These are phyloP conservation scores for Incumbomyces lentus DNA, from an alignment of 2,329 filamentous ascomycete genomes.

Conservation along the genomic window DNA sequence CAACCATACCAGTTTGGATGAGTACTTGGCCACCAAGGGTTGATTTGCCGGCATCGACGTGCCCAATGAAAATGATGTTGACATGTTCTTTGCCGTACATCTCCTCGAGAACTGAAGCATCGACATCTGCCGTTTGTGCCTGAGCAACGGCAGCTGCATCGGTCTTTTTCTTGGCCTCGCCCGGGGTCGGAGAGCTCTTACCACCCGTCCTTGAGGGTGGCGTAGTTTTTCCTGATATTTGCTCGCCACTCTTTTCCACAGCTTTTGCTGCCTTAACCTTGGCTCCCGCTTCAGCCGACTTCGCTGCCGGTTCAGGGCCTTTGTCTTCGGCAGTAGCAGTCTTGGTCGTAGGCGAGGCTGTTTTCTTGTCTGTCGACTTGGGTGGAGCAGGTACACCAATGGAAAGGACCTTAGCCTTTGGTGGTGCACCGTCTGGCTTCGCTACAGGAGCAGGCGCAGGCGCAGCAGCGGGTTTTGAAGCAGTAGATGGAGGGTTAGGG, in stretches of 20 bases:
- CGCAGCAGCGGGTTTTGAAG: conserved; percentile 39
- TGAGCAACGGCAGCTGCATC: conserved; percentile 76
- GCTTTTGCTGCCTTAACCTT: conserved; percentile 84
- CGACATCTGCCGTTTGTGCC: conserved; percentile 68
- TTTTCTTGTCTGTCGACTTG: conserved; percentile 27
- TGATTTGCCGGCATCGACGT: conserved; percentile 97
- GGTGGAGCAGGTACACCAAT: conserved; percentile 47
- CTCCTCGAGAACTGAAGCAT: conserved; percentile 79
- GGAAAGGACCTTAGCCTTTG: conserved; percentile 60
- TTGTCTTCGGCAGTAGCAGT: conserved; percentile 32
- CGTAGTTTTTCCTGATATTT: conserved; percentile 57
- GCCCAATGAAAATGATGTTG: conserved; percentile 95
- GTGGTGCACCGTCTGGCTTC: conserved; percentile 24
- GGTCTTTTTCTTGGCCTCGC: conserved; percentile 51
- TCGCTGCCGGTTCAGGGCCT: conserved; percentile 38
- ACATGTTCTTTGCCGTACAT: conserved; percentile 84
- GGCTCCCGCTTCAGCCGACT: conserved; percentile 51
- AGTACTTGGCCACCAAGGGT: conserved; percentile 90
- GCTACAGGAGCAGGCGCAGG: conserved; percentile 27
- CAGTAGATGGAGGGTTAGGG: conserved; percentile 32
- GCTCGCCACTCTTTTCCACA: conserved; percentile 75
- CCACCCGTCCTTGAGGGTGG: conserved; percentile 77
- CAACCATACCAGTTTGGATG: conserved; percentile 96
- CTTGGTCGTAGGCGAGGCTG: conserved; percentile 45
- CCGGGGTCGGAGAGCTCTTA: conserved; percentile 62